Base-by-base conservation (phyloP, 2,329 filamentous ascomycete species). In the Sphaerulina populicola region DNA sequence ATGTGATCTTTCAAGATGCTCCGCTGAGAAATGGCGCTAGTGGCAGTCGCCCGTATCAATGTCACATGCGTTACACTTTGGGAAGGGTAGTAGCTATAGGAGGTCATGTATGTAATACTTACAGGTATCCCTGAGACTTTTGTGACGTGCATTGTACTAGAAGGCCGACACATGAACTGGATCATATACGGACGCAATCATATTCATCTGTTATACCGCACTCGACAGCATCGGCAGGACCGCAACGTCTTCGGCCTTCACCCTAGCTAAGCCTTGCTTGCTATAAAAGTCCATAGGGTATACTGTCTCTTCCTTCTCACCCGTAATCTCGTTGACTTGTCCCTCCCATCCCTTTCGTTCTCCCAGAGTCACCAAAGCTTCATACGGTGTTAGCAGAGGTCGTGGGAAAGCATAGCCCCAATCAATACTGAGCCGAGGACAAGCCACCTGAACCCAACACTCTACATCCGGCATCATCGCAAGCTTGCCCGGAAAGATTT, bases 231-330 rank as follows among this genome's bases (percentile, higher is more conserved):
- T 27, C 41, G 49, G 47, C 44, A 39, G 55, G 30, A 53, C 44
- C 15, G 54, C 48, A n/a, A 62, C 51, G 47, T 68, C 64, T 37
- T 68, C 64, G 18, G 56, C 55, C 56, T 64, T 89, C 30, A 86
- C 90, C 67, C 93, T 81, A 1, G 91, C 93, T 49, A 98, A 66
- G 0, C 93, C 93, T 41, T 96, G 88, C 67, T 85, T 91, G 0
- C 84, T 90, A 71, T 98, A 98, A 66, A 94, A 98, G 68, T 98
- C 90, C 93, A 98, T 98, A 0, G 90, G 91, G 71, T 98, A 98
- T 11, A 64, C 60, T 14, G 42, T 47, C 51, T 56, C 51, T 33
- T 46, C 41, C 29, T 55, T 54, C 35, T 48, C 56, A 36, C 53
- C 61, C 58, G 45, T 56, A 47, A 48, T 62, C 38, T 35, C 55